Evolutionary conservation across 2,329 filamentous ascomycete genomes (phyloP).

Genomic region (Diplodia seriata): DNA sequence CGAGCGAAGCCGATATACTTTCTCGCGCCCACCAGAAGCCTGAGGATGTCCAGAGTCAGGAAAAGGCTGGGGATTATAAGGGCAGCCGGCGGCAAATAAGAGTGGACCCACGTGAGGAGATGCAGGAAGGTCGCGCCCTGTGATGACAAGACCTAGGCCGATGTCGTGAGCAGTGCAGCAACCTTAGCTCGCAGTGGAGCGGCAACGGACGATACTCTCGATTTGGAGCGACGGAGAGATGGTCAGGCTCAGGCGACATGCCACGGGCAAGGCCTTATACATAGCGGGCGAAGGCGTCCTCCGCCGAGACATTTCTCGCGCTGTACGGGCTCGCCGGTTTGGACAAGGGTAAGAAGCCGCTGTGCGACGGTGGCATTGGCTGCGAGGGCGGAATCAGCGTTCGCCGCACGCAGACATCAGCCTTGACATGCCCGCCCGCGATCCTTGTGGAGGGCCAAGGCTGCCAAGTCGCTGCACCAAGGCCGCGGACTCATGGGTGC

Average conservation of each 20-base stretch:
- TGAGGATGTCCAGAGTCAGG: conserved; percentile 1
- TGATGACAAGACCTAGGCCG: conserved; percentile 15
- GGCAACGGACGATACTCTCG: conserved; percentile 21
- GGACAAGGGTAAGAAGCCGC: conserved; percentile 22
- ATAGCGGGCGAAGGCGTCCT: conserved; percentile 8
- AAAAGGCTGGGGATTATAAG: neutral
- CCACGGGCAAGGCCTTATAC: conserved; percentile 12
- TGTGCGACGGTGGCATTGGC: conserved; percentile 23
- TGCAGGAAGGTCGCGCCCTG: conserved; percentile 9
- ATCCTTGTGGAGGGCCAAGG: conserved; percentile 29
- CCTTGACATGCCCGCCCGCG: conserved; percentile 21
- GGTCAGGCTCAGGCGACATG: neutral
- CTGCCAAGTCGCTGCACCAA: conserved; percentile 26
- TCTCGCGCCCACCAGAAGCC: neutral
- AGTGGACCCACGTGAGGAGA: conserved; percentile 9
- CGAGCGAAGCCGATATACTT: conserved; percentile 21
- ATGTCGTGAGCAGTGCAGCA: conserved; percentile 18
- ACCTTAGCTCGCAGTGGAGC: conserved; percentile 2
- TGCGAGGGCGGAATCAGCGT: conserved; percentile 17
- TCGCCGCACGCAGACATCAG: conserved; percentile 18
- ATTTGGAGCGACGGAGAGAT: conserved; percentile 10
- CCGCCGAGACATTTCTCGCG: conserved; percentile 15
- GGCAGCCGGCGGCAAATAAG: conserved; percentile 13
- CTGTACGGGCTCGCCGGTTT: conserved; percentile 1
- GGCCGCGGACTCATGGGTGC: conserved; percentile 1